Evolutionary conservation across 2,329 filamentous ascomycete species (phyloP).

Genomic region (Penicillium sp.): DNA sequence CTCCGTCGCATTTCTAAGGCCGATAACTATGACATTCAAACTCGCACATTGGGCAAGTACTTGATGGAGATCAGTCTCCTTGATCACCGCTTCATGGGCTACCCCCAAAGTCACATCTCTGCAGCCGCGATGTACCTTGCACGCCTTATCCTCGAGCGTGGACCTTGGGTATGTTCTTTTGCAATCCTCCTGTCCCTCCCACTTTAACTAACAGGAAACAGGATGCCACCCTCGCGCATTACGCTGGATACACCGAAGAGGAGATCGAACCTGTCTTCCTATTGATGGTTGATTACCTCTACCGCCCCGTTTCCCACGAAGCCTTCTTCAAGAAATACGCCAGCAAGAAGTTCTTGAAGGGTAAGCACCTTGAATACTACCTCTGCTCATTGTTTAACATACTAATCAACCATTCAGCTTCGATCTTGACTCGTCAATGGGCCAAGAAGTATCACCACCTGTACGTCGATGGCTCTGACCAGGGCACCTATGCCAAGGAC

Average conservation of each 20-base stretch:
- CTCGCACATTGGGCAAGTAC: constrained; percentile 95
- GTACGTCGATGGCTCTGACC: constrained; percentile 39
- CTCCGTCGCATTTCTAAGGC: constrained; percentile 97
- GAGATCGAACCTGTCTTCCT: constrained; percentile 90
- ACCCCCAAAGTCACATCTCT: constrained; percentile 83
- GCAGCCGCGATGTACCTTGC: constrained; percentile 94
- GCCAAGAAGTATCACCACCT: constrained; percentile 69
- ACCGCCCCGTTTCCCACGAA: constrained; percentile 84
- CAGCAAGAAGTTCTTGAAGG: constrained; percentile 98
- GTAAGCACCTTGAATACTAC: constrained; percentile 52
- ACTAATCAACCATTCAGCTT: constrained; percentile 58
- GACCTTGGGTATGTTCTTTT: constrained; percentile 73
- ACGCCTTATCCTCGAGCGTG: constrained; percentile 83
- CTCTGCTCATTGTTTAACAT: background rate
- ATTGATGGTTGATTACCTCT: constrained; percentile 95
- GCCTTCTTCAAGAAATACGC: constrained; percentile 99
- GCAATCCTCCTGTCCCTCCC: background rate
- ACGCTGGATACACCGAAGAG: constrained; percentile 88
- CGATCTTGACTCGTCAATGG: constrained; percentile 88
- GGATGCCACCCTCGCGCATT: constrained; percentile 84
- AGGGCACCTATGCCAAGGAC: constrained; percentile 36
- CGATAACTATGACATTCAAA: constrained; percentile 98
- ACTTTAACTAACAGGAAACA: constrained; percentile 34
- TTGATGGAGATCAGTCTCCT: constrained; percentile 94
- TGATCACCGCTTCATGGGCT: constrained; percentile 89